Conservation (phyloP, 2,329 filamentous ascomycete species). For the Endothia cerciana region DNA sequence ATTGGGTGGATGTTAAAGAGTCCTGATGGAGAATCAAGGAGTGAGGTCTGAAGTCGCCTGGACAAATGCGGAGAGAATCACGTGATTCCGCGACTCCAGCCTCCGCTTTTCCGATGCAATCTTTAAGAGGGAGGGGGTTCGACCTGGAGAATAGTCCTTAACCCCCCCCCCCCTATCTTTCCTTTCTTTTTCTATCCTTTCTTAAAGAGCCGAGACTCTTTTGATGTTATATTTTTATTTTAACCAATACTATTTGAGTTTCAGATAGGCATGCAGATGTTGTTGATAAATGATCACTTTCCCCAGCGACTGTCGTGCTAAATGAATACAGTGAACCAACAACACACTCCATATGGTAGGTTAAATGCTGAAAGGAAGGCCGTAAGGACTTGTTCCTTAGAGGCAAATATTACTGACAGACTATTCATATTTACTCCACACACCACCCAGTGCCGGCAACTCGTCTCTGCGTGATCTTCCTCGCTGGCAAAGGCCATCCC, state of each 20-base stretch:
- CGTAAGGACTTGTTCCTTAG: background rate
- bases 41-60: background rate
- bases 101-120: background rate
- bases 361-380: background rate
- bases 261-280: too few species aligned
- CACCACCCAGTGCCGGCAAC: conserved; percentile 75
- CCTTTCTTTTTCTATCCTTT: too few species aligned
- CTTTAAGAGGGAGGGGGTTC: background rate
- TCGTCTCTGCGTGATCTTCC: conserved; percentile 81
- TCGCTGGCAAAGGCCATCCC: conserved; percentile 85
- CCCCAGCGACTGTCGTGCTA: background rate
- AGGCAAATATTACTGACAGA: background rate
- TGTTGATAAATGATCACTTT: too few species aligned
- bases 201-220: too few species aligned
- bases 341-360: too few species aligned
- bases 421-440: conserved; percentile 51
- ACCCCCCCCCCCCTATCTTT: too few species aligned
- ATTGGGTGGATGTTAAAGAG: background rate
- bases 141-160: too few species aligned
- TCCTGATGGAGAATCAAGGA: background rate
- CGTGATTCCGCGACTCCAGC: conserved; percentile 14
- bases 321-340: background rate
- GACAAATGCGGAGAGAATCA: conserved; percentile 3
- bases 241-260: background rate
- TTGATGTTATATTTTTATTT: too few species aligned